Evolutionary conservation across 768 basidiomycete genomes (phyloP).

Genomic region (Russula emetica): DNA sequence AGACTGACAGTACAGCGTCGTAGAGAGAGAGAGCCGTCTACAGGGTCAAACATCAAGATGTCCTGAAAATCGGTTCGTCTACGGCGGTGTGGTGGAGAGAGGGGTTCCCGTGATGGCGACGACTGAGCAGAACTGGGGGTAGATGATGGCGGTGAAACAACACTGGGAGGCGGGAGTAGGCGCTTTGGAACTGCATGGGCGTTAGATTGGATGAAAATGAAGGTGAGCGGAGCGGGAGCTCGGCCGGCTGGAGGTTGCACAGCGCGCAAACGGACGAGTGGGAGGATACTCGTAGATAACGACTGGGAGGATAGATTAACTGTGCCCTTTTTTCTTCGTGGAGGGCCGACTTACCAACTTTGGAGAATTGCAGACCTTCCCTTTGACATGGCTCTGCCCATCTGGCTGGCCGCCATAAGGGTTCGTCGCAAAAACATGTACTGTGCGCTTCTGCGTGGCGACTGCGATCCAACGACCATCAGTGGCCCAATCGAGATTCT

Average conservation of each 20-base stretch:
- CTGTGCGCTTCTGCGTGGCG: conserved; percentile 56
- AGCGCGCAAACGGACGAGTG: conserved; percentile 52
- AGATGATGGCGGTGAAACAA: conserved; percentile 32
- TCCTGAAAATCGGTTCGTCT: conserved; percentile 55
- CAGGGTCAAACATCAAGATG: conserved; percentile 62
- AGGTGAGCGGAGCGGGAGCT: conserved; percentile 44
- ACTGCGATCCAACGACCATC: conserved; percentile 69
- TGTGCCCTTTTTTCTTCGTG: background rate
- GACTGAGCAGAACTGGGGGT: conserved; percentile 34
- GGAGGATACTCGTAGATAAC: conserved; percentile 48
- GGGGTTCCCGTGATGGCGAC: conserved; percentile 30
- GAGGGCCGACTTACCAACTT: conserved; percentile 41
- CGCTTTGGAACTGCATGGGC: conserved; percentile 39
- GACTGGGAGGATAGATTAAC: conserved; percentile 40
- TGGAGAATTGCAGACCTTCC: conserved; percentile 50
- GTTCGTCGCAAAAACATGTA: conserved; percentile 73
- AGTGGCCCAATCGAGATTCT: conserved; percentile 47
- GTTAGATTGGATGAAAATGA: conserved; percentile 47
- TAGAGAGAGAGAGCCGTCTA: conserved; percentile 51
- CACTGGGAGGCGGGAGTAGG: conserved; percentile 38
- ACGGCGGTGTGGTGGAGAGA: conserved; percentile 31
- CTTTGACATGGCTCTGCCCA: conserved; percentile 54
- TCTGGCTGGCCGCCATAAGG: conserved; percentile 71
- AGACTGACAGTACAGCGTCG: conserved; percentile 49
- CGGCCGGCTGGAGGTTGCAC: conserved; percentile 30